These are phyloP conservation scores for Tolypocladium ovalisporum DNA, from an alignment of 2,329 filamentous ascomycete genomes.

Conservation along the genomic window DNA sequence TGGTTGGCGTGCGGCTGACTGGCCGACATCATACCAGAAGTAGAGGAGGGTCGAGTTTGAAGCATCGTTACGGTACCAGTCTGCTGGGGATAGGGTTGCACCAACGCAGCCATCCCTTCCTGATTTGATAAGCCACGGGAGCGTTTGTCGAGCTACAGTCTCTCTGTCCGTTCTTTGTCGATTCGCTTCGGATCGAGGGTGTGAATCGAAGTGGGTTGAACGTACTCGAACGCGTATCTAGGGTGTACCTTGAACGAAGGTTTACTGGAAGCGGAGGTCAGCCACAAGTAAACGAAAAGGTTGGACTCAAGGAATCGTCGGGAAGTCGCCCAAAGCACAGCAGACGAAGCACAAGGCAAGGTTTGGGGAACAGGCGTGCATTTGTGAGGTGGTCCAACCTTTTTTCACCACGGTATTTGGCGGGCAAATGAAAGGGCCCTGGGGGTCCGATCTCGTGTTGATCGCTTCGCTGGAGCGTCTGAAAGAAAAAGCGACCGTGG, in stretches of 20 bases:
- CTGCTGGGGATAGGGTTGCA: constrained; percentile 71
- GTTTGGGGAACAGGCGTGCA: not conserved
- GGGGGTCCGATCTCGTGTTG: not conserved
- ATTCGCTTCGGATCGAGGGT: not conserved
- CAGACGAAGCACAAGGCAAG: not conserved
- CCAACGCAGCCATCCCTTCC: constrained; percentile 68
- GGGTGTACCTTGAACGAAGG: not conserved
- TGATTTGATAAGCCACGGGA: not conserved
- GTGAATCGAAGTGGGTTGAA: not conserved
- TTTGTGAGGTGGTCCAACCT: not conserved
- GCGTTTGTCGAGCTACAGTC: not conserved
- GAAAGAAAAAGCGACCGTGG: constrained; percentile 24
- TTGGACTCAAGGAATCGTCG: not conserved
- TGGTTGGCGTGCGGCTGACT: constrained; percentile 38
- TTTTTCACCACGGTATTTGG: not conserved
- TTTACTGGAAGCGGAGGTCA: not conserved
- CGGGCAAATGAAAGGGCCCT: not conserved
- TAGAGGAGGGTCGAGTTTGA: constrained; percentile 57
- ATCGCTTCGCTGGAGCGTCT: constrained; percentile 9
- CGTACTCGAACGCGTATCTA: not conserved
- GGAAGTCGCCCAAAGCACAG: not conserved
- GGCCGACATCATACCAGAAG: constrained; percentile 33
- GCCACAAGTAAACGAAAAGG: not conserved
- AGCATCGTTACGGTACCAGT: constrained; percentile 64
- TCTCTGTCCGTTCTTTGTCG: not conserved